A percentile compares a stretch with the other conserved stretches of the same genome.
Evolutionary conservation across 2,329 filamentous ascomycete species (phyloP).

Genomic region (Cladosporium sp.): DNA sequence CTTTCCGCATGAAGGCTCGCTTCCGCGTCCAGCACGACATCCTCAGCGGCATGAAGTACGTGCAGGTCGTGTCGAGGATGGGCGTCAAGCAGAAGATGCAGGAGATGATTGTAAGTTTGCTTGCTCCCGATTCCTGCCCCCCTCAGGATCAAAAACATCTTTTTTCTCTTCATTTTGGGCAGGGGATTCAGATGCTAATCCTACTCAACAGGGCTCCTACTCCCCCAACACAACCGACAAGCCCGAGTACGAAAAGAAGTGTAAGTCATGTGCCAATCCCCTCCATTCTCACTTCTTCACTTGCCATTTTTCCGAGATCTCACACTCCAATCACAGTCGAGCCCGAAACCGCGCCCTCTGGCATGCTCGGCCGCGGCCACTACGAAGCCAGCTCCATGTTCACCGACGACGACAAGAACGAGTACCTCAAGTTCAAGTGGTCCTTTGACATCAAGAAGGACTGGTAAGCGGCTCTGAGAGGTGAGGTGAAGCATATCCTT

Average conservation of each 20-base stretch:
- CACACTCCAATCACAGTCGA: slow-evolving; percentile 56
- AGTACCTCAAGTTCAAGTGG: slow-evolving; percentile 91
- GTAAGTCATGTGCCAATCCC: too few relatives aligned
- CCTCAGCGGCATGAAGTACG: slow-evolving; percentile 88
- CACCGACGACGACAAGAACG: slow-evolving; percentile 89
- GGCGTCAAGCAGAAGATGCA: slow-evolving; percentile 87
- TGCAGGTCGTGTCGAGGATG: slow-evolving; percentile 89
- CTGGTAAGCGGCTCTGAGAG: slow-evolving; percentile 61
- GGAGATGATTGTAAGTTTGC: slow-evolving; percentile 83
- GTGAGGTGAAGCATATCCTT: neutral
- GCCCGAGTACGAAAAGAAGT: slow-evolving; percentile 82
- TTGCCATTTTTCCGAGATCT: neutral
- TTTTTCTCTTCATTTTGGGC: neutral
- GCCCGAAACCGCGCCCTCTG: slow-evolving; percentile 84
- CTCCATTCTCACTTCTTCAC: neutral
- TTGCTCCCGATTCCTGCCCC: too few relatives aligned
- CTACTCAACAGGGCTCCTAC: slow-evolving; percentile 68
- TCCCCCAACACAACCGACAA: slow-evolving; percentile 88
- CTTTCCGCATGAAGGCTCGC: slow-evolving; percentile 88
- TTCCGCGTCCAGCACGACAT: slow-evolving; percentile 98
- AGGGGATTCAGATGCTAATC: neutral
- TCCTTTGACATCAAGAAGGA: slow-evolving; percentile 95
- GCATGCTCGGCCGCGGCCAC: slow-evolving; percentile 83
- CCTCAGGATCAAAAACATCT: too few relatives aligned
- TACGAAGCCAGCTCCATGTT: slow-evolving; percentile 90